Conservation (phyloP, 2,329 filamentous ascomycete genomes). For the Penicillium fuscoglaucum region DNA sequence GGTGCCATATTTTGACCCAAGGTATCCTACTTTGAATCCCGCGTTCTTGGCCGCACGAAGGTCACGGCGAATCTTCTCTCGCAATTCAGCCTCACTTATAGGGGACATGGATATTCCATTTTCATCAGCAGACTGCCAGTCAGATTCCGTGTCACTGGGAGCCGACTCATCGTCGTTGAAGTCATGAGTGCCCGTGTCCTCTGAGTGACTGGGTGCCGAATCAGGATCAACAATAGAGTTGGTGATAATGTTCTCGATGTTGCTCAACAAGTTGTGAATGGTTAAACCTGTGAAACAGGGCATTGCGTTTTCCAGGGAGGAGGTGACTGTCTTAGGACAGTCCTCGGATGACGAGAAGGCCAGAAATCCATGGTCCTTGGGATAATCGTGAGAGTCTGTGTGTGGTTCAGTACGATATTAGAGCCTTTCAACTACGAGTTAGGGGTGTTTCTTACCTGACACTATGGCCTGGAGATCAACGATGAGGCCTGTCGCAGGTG, state of each 20-base stretch:
- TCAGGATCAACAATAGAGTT: conserved; percentile 20
- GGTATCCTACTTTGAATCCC: conserved; percentile 69
- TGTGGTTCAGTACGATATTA: conserved; percentile 17
- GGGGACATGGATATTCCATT: conserved; percentile 7
- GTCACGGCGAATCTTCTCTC: conserved; percentile 57
- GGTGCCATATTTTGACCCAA: conserved; percentile 55
- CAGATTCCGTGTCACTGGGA: conserved; percentile 36
- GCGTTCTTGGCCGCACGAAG: conserved; percentile 60
- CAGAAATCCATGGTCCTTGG: conserved; percentile 53
- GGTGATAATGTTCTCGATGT: conserved; percentile 45
- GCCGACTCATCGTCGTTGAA: conserved; percentile 20
- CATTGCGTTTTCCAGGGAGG: conserved; percentile 48
- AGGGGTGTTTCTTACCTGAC: conserved; percentile 34
- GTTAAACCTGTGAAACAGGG: conserved; percentile 39
- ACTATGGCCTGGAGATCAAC: conserved; percentile 43
- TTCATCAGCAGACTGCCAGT: conserved; percentile 35
- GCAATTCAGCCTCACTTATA: conserved; percentile 7
- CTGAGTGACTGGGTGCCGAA: conserved; percentile 10
- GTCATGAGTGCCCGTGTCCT: not conserved
- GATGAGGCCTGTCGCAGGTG: conserved; percentile 14
- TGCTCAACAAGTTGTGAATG: conserved; percentile 51
- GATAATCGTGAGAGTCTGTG: conserved; percentile 61
- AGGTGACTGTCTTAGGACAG: conserved; percentile 28
- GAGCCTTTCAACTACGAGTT: not conserved
- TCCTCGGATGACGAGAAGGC: conserved; percentile 48